These are phyloP conservation scores for Oryza officinalis DNA, from an alignment of 176 grass and related monocot genomes.

Conservation along the genomic window DNA sequence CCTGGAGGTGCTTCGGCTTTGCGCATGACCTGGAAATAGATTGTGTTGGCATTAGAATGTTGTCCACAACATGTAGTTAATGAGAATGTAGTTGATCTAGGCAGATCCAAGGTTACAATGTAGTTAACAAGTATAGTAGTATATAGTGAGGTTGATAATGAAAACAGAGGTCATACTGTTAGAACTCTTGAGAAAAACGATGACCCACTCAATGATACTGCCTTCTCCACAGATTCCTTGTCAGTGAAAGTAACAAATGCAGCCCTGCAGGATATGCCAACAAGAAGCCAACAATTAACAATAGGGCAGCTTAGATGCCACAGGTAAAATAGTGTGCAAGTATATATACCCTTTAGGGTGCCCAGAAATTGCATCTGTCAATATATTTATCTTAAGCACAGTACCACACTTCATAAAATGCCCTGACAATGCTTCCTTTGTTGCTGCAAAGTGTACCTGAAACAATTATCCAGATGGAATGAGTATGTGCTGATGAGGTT, in stretches of 20 bases:
- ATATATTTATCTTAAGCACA: constrained; percentile 64
- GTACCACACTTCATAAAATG: constrained; percentile 79
- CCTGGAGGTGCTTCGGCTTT: constrained; percentile 62
- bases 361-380: constrained; percentile 69
- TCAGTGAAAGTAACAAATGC: constrained; percentile 69
- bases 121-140: background rate
- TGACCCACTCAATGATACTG: constrained; percentile 69
- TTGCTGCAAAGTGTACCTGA: constrained; percentile 93
- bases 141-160: background rate
- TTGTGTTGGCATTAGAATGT: constrained; percentile 2
- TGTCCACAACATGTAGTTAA: background rate
- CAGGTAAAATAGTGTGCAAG: constrained; percentile 24
- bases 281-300: constrained; percentile 9
- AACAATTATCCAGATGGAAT: constrained; percentile 18
- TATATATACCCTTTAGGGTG: constrained; percentile 83
- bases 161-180: constrained; percentile 48
- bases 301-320: constrained; percentile 8
- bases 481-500: background rate
- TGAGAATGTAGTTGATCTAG: background rate
- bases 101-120: background rate
- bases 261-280: constrained; percentile 46
- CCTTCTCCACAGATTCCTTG: constrained; percentile 73
- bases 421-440: constrained; percentile 68
- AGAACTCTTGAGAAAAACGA: constrained; percentile 77
- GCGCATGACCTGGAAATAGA: constrained; percentile 60